A percentile compares a stretch with the other conserved stretches of the same genome.
phyloP scores from a whole-genome alignment of 2,329 filamentous ascomycete species.

The Colletotrichum theobromicola region DNA sequence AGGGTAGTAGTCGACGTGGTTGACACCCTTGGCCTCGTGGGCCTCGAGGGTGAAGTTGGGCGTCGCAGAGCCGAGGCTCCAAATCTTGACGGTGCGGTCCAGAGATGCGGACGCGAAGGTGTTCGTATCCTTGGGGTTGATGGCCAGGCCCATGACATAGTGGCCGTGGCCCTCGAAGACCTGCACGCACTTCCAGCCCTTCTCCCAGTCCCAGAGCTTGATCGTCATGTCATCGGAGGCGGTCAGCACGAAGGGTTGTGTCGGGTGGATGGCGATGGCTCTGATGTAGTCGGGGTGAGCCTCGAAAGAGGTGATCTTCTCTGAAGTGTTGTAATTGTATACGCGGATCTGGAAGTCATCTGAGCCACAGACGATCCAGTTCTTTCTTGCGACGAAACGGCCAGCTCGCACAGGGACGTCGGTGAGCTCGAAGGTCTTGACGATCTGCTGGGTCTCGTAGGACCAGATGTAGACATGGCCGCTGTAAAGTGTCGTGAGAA shows the following conservation, averaged over 20 bases:
- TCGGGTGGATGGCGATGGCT: constrained; percentile 93
- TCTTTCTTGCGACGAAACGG: constrained; percentile 96
- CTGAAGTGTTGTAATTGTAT: constrained; percentile 99
- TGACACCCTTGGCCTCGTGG: constrained; percentile 96
- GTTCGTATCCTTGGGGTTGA: constrained; percentile 97
- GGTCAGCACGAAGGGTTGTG: constrained; percentile 93
- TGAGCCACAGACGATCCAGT: constrained; percentile 96
- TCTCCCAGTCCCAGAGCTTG: constrained; percentile 99
- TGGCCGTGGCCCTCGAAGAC: constrained; percentile 96
- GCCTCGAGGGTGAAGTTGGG: constrained; percentile 97
- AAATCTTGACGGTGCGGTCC: constrained; percentile 97
- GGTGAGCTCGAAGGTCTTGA: constrained; percentile 98
- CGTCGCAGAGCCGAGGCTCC: constrained; percentile 91
- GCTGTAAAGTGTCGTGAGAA: constrained; percentile 90
- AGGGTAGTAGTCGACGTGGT: constrained; percentile 91
- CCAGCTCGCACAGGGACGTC: constrained; percentile 97
- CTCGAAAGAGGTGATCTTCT: constrained; percentile 97
- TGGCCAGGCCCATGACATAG: constrained; percentile 95
- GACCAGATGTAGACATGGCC: constrained; percentile 99
- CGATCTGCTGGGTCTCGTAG: constrained; percentile 93
- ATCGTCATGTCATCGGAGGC: constrained; percentile 99
- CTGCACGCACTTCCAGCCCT: constrained; percentile 96
- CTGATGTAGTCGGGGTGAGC: constrained; percentile 98
- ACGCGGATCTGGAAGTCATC: constrained; percentile 82
- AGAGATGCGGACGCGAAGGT: constrained; percentile 92